Evolutionary conservation across 495 filamentous ascomycete species (phyloP).

Genomic region (Coniosporium apollinis): DNA sequence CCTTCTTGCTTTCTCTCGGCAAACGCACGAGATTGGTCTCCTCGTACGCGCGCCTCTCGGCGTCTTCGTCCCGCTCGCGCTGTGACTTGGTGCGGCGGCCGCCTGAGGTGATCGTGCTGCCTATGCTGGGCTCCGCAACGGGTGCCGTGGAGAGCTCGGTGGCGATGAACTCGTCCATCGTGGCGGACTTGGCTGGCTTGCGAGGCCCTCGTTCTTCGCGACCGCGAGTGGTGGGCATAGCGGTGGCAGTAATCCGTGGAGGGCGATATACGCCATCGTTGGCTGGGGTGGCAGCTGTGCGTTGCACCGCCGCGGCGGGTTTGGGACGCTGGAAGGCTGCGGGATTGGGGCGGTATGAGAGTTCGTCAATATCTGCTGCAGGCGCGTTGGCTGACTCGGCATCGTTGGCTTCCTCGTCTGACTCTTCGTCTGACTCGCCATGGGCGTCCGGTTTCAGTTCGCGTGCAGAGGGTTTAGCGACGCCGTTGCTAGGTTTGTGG

Average conservation of each 20-base stretch:
- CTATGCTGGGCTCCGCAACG: slow-evolving; percentile 64
- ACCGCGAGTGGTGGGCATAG: slow-evolving; percentile 37
- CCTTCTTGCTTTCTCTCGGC: slow-evolving; percentile 67
- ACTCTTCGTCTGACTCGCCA: background rate
- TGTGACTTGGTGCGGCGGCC: slow-evolving; percentile 59
- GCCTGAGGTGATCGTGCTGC: slow-evolving; percentile 55
- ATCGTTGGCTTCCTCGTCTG: background rate
- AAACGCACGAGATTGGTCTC: slow-evolving; percentile 75
- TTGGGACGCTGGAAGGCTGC: slow-evolving; percentile 35
- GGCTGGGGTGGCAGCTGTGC: slow-evolving; percentile 16
- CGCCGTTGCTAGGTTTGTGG: slow-evolving; percentile 7
- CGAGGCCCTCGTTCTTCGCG: slow-evolving; percentile 33
- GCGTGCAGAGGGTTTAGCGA: background rate
- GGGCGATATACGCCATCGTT: slow-evolving; percentile 60
- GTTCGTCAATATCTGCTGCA: slow-evolving; percentile 34
- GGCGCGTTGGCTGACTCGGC: background rate
- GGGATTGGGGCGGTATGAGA: slow-evolving; percentile 51
- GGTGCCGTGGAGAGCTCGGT: slow-evolving; percentile 66
- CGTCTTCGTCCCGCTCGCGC: slow-evolving; percentile 50
- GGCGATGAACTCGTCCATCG: slow-evolving; percentile 71
- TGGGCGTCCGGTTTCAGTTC: background rate
- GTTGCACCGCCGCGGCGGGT: slow-evolving; percentile 19
- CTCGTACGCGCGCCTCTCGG: slow-evolving; percentile 61
- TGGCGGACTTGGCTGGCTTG: slow-evolving; percentile 43
- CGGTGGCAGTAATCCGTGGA: slow-evolving; percentile 63